A percentile compares a stretch with the other conserved stretches of the same genome.
These are phyloP conservation scores for Chlorella sp. DNA, from an alignment of 139 green algal species.

Conservation along the genomic window DNA sequence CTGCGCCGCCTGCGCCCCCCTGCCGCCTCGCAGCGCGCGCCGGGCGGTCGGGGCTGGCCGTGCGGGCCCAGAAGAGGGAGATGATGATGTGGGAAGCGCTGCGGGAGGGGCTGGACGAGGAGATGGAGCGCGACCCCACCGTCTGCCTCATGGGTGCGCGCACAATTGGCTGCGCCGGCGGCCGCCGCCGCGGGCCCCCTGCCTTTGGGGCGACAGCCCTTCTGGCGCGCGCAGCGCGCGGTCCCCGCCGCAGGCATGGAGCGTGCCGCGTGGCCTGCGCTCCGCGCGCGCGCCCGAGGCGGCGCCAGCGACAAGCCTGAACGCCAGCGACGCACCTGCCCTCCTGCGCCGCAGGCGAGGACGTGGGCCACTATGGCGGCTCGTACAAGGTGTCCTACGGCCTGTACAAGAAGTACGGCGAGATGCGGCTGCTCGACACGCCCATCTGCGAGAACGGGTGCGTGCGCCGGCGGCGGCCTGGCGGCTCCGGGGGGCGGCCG, in stretches of 20 bases:
- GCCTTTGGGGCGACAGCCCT: no score
- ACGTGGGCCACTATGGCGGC: conserved; percentile 95
- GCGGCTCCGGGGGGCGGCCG: no score
- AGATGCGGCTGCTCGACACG: conserved; percentile 92
- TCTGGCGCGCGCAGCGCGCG: not conserved
- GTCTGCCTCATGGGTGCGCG: conserved; percentile 86
- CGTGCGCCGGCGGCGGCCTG: no score
- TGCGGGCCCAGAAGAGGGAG: conserved; percentile 61
- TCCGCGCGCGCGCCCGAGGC: not conserved
- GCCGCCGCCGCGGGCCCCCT: no score
- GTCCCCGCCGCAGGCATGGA: not conserved
- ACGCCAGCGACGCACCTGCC: no score
- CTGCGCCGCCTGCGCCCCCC: no score
- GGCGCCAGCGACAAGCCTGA: no score
- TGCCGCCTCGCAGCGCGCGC: conserved; percentile 20
- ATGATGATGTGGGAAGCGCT: conserved; percentile 95
- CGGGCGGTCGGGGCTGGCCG: not conserved
- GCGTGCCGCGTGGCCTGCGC: not conserved
- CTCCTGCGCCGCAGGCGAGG: conserved; percentile 67
- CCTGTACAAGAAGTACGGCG: conserved; percentile 97
- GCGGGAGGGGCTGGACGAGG: conserved; percentile 87
- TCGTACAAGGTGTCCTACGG: conserved; percentile 92
- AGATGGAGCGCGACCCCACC: conserved; percentile 93
- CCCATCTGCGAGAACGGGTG: conserved; percentile 87
- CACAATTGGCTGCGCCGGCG: not conserved